These are phyloP conservation scores for Domatiomyces globalis DNA, from an alignment of 2,329 filamentous ascomycete genomes.

Conservation along the genomic window DNA sequence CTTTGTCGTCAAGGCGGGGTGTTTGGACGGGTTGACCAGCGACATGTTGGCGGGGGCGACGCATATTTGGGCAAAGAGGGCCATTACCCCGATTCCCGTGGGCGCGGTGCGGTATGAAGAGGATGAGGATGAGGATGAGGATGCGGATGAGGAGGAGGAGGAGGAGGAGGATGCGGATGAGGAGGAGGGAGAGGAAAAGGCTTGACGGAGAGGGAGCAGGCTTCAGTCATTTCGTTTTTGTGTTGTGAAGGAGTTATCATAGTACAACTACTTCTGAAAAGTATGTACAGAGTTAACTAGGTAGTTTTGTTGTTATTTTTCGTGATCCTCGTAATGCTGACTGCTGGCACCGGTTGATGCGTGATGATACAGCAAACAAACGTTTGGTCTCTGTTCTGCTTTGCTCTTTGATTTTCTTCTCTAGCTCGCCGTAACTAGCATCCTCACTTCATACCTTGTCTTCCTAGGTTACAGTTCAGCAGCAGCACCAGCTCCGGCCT, in stretches of 20 bases:
- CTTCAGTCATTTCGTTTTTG: not conserved
- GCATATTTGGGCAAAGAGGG: slow-evolving; percentile 55
- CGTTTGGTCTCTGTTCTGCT: not conserved
- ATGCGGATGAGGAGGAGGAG: slow-evolving; percentile 22
- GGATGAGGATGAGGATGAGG: no score
- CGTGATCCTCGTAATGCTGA: not conserved
- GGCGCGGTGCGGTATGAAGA: slow-evolving; percentile 44
- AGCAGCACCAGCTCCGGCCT: slow-evolving; percentile 2
- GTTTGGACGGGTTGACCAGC: slow-evolving; percentile 50
- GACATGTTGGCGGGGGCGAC: slow-evolving; percentile 42
- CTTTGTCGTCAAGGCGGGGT: slow-evolving; percentile 53
- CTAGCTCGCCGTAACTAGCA: not conserved
- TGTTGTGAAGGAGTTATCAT: not conserved
- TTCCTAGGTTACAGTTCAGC: not conserved
- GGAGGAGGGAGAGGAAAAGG: not conserved
- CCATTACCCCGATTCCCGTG: slow-evolving; percentile 55
- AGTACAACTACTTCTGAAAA: not conserved
- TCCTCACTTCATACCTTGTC: not conserved
- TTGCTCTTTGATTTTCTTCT: not conserved
- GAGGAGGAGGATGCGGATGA: no score
- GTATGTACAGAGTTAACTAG: slow-evolving; percentile 5
- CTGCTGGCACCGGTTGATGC: not conserved
- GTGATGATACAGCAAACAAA: not conserved
- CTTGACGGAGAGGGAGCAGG: not conserved
- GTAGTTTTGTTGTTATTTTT: slow-evolving; percentile 2